Evolutionary conservation across 371 early-diverging fungal species (phyloP), one percentile per base, ranked within the genome.

Genomic region (Dichotomocladium elegans): DNA sequence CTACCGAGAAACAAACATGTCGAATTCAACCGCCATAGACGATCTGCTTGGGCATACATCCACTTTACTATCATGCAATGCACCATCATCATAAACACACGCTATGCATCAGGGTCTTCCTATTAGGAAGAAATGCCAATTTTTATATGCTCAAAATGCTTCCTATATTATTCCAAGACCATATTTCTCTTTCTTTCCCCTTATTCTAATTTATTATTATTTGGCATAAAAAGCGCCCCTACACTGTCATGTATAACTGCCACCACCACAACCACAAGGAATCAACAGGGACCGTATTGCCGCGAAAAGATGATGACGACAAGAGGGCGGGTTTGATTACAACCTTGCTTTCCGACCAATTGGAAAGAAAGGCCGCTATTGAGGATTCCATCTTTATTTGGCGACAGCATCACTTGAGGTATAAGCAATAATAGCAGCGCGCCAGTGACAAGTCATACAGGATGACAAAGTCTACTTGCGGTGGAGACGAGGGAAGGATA

Each of bases 291-390:
- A 3, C 27, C 4, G 14, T 34, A 19, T 31, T 9, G 21, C n/a
- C 47, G 25, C 24, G 24, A 34, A 21, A 22, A 33, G 19, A 48
- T 21, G 31, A 15, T 28, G 42, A 51, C 37, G 30, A 34, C 22
- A 42, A 51, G 3, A 29, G 22, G 10, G 2, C 19, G n/a, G 33
- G n/a, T 22, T 14, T 22, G 10, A 46, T 59, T 37, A 50, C 60
- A 19, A 49, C 45, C 43, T 48, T 59, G 53, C 49, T 59, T 17
- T 59, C 60, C 15, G 50, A 59, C 9, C 50, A 59, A 21, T 27
- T 59, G 21, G 54, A 59, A 15, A 53, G 35, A 25, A 49, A 47
- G 7, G 53, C 49, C 19, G n/a, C n/a, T n/a, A n/a, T n/a, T n/a
- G n/a, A n/a, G n/a, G n/a, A n/a, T n/a, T n/a, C n/a, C n/a, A n/a